Evolutionary conservation across 331 rosid species (phyloP).

Genomic region (Malus hybrid): DNA sequence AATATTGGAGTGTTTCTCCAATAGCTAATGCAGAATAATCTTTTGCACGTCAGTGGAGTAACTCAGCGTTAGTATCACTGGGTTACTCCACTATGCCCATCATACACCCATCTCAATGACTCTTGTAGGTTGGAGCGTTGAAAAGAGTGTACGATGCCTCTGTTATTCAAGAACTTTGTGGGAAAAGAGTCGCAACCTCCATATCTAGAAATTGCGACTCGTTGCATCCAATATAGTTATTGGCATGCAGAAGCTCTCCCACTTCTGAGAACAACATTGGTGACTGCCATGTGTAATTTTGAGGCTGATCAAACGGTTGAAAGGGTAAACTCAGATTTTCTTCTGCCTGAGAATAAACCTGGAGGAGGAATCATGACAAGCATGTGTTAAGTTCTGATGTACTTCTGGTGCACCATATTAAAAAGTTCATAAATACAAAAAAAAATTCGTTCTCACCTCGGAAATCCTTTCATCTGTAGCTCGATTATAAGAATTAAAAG

Average conservation of each 20-base stretch:
- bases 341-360: not conserved
- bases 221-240: not conserved
- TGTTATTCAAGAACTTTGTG: not conserved
- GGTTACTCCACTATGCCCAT: not conserved
- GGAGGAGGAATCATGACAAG: not conserved
- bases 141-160: not conserved
- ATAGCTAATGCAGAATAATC: not conserved
- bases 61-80: not conserved
- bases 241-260: not conserved
- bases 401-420: not conserved
- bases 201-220: not conserved
- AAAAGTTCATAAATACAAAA: not conserved
- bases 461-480: not conserved
- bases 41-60: not conserved
- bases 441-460: constrained; percentile 8
- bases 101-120: not conserved
- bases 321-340: not conserved
- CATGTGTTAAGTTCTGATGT: not conserved
- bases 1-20: not conserved
- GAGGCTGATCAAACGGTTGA: not conserved
- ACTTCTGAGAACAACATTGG: not conserved
- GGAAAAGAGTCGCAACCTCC: not conserved
- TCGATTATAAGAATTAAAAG: not conserved
- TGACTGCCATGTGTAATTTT: not conserved
- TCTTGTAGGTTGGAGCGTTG: not conserved